These are phyloP conservation scores for Neoboletus subvelutipes DNA, from an alignment of 768 basidiomycete genomes.

Conservation along the genomic window DNA sequence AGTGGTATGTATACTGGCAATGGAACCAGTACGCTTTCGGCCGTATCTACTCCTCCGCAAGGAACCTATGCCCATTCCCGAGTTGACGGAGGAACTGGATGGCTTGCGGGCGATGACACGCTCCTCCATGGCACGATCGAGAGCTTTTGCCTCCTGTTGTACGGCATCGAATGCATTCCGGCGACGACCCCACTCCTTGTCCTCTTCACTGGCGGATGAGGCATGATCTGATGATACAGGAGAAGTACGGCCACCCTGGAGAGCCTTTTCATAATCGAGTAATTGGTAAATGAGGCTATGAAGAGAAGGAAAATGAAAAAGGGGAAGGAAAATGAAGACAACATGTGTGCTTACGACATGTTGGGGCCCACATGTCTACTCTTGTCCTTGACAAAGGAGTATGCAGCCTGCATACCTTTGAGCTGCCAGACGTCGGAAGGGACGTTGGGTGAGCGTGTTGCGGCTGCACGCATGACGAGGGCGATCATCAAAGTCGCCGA, in stretches of 20 bases:
- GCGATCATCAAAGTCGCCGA: constrained; percentile 90
- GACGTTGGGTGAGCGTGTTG: constrained; percentile 59
- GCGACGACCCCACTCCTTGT: constrained; percentile 79
- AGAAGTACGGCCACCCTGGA: constrained; percentile 51
- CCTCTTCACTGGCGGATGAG: constrained; percentile 57
- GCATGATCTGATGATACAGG: constrained; percentile 55
- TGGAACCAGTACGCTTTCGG: constrained; percentile 72
- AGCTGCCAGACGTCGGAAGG: constrained; percentile 76
- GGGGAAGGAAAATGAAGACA: constrained; percentile 22
- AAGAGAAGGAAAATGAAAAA: constrained; percentile 23
- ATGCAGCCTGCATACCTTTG: constrained; percentile 88
- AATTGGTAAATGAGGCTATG: constrained; percentile 89
- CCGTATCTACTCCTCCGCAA: constrained; percentile 67
- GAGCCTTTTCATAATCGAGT: constrained; percentile 82
- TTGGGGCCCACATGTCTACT: constrained; percentile 88
- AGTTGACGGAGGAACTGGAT: constrained; percentile 63
- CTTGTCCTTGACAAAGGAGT: constrained; percentile 86
- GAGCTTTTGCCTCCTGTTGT: constrained; percentile 75
- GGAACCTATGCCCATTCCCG: constrained; percentile 64
- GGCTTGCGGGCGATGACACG: constrained; percentile 73
- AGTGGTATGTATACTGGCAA: constrained; percentile 66
- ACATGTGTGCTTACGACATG: constrained; percentile 74
- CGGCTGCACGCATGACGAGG: constrained; percentile 91
- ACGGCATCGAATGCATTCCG: constrained; percentile 55
- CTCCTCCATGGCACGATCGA: constrained; percentile 88